A percentile compares a stretch with the other conserved stretches of the same genome.
These are phyloP conservation scores for Naganishia cerealis DNA, from an alignment of 1,284 basidiomycete species.

Conservation along the genomic window DNA sequence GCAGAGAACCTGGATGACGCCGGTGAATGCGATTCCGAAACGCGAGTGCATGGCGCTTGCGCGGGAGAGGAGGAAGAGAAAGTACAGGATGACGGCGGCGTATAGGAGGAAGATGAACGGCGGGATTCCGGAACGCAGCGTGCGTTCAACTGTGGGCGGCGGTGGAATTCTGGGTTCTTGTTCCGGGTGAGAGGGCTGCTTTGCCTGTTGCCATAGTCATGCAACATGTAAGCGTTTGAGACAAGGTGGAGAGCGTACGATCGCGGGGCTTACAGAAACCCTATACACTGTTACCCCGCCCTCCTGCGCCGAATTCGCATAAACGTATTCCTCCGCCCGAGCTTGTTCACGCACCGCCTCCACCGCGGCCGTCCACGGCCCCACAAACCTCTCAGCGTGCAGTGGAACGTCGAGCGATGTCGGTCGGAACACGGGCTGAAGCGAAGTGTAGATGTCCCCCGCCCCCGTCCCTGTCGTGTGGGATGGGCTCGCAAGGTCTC, in stretches of 20 bases:
- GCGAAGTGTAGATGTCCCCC: slow-evolving; percentile 3
- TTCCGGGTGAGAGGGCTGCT: not conserved
- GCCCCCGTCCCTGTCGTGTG: not conserved
- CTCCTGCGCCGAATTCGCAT: not conserved
- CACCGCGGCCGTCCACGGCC: slow-evolving; percentile 4
- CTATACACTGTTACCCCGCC: not conserved
- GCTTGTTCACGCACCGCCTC: not conserved
- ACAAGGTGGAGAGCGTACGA: not conserved
- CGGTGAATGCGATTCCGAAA: slow-evolving; percentile 88
- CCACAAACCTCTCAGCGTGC: slow-evolving; percentile 3
- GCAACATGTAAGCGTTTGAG: not conserved
- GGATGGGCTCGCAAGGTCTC: not conserved
- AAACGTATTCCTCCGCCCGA: slow-evolving; percentile 16
- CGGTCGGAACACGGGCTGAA: slow-evolving; percentile 7
- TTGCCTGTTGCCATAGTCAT: not conserved
- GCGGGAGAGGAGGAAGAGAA: slow-evolving; percentile 65
- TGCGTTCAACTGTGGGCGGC: not conserved
- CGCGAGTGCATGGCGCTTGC: slow-evolving; percentile 86
- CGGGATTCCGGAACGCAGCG: slow-evolving; percentile 47
- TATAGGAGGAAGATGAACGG: slow-evolving; percentile 79
- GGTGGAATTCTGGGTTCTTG: not conserved
- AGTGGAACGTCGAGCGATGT: not conserved
- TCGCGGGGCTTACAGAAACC: not conserved
- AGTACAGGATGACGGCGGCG: slow-evolving; percentile 62
- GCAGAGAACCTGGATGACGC: slow-evolving; percentile 81